phyloP scores from a whole-genome alignment of 495 filamentous ascomycete genomes.

The Amorphotheca resinae region DNA sequence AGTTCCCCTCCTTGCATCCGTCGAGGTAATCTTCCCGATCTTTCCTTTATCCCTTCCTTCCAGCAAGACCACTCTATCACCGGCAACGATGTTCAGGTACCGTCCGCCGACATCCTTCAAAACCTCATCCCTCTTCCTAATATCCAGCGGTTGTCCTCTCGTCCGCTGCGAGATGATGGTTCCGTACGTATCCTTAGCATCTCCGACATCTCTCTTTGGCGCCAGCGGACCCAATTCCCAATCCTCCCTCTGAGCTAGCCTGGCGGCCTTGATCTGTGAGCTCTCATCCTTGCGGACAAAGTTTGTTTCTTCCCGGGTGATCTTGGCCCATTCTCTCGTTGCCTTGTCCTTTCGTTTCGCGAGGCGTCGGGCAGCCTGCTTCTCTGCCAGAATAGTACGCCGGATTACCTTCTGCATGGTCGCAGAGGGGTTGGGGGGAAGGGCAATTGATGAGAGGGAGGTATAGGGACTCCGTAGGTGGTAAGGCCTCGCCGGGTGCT shows the following conservation, averaged over 20 bases:
- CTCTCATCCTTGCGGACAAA: conserved; percentile 24
- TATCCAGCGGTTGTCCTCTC: conserved; percentile 8
- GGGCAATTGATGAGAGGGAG: conserved; percentile 6
- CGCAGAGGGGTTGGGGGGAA: conserved; percentile 12
- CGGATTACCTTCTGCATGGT: conserved; percentile 67
- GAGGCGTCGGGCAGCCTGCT: conserved; percentile 40
- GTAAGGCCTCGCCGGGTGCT: neutral
- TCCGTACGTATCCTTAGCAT: conserved; percentile 16
- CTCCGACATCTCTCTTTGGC: conserved; percentile 54
- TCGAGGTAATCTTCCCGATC: conserved; percentile 54
- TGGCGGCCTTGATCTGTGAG: conserved; percentile 21
- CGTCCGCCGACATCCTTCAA: conserved; percentile 29
- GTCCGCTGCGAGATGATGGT: conserved; percentile 7
- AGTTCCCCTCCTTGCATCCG: conserved; percentile 43
- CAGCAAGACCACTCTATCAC: conserved; percentile 68
- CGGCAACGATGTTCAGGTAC: conserved; percentile 49
- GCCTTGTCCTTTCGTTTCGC: conserved; percentile 26
- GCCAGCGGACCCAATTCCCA: conserved; percentile 65
- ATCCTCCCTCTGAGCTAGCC: conserved; percentile 44
- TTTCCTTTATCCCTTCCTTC: conserved; percentile 67
- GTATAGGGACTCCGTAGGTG: too few species aligned
- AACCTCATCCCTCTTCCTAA: conserved; percentile 27
- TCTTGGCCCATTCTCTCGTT: conserved; percentile 20
- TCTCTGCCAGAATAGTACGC: conserved; percentile 53
- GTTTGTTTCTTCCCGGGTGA: conserved; percentile 24